phyloP scores from a whole-genome alignment of 371 early-diverging fungal species.

The Mucor racemosus region DNA sequence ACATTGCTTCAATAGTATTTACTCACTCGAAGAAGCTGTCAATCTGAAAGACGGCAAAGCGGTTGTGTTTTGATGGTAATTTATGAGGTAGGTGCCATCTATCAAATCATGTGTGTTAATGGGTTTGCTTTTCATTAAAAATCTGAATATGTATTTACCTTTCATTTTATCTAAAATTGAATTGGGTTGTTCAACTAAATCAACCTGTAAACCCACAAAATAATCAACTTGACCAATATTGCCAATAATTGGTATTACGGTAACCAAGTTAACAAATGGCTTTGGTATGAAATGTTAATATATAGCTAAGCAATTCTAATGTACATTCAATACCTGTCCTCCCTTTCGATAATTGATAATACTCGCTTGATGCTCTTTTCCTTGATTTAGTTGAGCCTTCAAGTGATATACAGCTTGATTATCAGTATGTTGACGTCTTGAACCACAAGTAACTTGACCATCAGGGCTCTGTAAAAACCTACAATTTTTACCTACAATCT shows the following conservation, averaged over 20 bases:
- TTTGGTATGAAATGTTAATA: constrained; percentile 7
- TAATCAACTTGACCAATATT: constrained; percentile 47
- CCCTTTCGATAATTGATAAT: constrained; percentile 69
- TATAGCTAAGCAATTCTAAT: background rate
- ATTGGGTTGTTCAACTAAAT: constrained; percentile 67
- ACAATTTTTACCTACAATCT: constrained; percentile 70
- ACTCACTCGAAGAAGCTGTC: background rate
- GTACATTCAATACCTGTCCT: constrained; percentile 44
- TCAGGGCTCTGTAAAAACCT: constrained; percentile 66
- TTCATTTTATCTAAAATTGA: constrained; percentile 60
- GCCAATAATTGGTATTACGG: constrained; percentile 62
- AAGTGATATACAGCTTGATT: constrained; percentile 58
- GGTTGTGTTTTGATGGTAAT: constrained; percentile 29
- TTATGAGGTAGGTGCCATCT: constrained; percentile 32
- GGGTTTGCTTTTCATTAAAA: too few species aligned
- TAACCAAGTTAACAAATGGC: constrained; percentile 73
- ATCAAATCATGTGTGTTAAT: background rate
- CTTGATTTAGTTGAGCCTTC: constrained; percentile 43
- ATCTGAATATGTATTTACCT: constrained; percentile 12
- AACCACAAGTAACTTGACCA: constrained; percentile 53
- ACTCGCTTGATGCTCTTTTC: constrained; percentile 64
- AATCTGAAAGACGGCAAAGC: background rate
- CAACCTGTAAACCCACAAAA: constrained; percentile 71
- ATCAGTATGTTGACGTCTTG: constrained; percentile 58
- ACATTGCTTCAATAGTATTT: too few species aligned